Conservation (phyloP, 2,329 filamentous ascomycete genomes). For the Talaromyces sp. region DNA sequence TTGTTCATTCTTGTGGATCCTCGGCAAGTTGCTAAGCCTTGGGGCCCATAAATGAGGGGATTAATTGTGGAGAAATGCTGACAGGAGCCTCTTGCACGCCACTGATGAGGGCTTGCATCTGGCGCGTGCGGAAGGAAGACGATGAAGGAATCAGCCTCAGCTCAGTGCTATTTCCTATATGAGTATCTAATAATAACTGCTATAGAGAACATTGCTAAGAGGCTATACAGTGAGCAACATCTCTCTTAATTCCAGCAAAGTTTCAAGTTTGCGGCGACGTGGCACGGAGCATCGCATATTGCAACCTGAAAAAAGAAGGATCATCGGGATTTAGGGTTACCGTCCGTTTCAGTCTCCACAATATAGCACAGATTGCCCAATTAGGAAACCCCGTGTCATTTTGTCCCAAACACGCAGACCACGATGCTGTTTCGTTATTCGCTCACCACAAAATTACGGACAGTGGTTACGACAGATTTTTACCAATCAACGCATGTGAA, state of each 20-base stretch:
- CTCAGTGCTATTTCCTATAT: not conserved
- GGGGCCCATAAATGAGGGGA: conserved; percentile 2
- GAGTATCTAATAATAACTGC: not conserved
- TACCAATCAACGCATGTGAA: not conserved
- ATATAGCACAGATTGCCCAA: not conserved
- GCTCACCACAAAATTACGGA: not conserved
- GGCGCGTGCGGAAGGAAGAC: not conserved
- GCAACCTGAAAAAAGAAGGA: not conserved
- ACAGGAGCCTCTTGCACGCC: not conserved
- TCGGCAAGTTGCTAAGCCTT: not conserved
- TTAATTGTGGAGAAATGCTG: conserved; percentile 4
- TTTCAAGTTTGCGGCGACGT: not conserved
- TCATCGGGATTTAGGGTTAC: conserved; percentile 1
- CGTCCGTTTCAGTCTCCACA: conserved; percentile 3
- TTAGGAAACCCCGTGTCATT: not conserved
- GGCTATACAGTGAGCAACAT: not conserved
- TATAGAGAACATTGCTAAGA: not conserved
- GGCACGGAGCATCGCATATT: not conserved
- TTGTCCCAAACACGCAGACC: not conserved
- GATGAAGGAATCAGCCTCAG: not conserved
- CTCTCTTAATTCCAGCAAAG: not conserved
- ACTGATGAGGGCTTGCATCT: not conserved
- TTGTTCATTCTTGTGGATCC: not conserved
- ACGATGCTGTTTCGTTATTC: not conserved
- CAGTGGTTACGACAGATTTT: not conserved